These are phyloP conservation scores for Microcyclospora tardicrescens DNA, from an alignment of 2,329 filamentous ascomycete species.

Conservation along the genomic window DNA sequence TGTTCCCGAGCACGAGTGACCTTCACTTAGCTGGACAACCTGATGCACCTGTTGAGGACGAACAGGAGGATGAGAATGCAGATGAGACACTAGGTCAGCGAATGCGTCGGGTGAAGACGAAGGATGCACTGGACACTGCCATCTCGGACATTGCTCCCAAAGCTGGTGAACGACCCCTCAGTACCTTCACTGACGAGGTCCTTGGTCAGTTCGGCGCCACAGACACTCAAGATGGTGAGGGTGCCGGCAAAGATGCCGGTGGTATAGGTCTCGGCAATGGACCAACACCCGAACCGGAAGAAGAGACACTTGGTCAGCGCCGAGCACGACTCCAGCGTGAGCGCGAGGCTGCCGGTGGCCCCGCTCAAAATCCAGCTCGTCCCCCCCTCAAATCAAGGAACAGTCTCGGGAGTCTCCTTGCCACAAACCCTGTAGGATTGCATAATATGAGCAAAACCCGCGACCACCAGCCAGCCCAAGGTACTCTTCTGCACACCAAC, in stretches of 20 bases:
- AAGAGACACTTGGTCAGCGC: conserved; percentile 69
- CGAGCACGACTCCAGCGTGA: conserved; percentile 61
- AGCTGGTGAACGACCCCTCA: conserved; percentile 30
- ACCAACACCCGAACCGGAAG: conserved; percentile 32
- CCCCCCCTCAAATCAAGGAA: conserved; percentile 29
- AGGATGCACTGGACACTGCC: conserved; percentile 36
- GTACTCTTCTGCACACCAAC: conserved; percentile 27
- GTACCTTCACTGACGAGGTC: conserved; percentile 55
- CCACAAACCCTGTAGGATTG: conserved; percentile 25
- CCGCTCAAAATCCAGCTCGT: conserved; percentile 19
- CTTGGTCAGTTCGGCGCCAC: conserved; percentile 49
- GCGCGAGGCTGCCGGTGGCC: conserved; percentile 33
- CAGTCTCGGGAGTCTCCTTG: conserved; percentile 50
- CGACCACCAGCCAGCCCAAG: conserved; percentile 14
- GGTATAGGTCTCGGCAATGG: no score
- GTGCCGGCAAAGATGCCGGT: neutral
- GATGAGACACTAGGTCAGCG: conserved; percentile 56
- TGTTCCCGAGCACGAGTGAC: conserved; percentile 17
- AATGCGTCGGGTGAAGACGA: conserved; percentile 49
- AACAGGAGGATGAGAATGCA: conserved; percentile 38
- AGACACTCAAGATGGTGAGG: conserved; percentile 15
- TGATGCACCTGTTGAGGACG: conserved; percentile 20
- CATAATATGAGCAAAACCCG: conserved; percentile 3
- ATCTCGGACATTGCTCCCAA: conserved; percentile 25
- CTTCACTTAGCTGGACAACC: conserved; percentile 16